Conservation (phyloP, 2,329 filamentous ascomycete species). For the Aspergillus luchuensis region DNA sequence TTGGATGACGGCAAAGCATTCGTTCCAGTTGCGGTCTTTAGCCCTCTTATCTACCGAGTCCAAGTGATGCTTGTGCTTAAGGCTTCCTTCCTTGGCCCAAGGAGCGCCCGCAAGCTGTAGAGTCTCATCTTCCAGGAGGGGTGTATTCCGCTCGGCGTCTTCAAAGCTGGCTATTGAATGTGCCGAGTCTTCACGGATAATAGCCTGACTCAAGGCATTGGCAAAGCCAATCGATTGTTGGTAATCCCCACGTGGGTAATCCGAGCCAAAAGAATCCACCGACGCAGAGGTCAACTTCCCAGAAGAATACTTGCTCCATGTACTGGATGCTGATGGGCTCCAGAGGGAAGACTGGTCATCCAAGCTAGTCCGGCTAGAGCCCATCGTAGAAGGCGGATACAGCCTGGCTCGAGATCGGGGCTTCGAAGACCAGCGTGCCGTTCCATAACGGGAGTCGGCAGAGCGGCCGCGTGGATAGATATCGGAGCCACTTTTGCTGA, state of each 20-base stretch:
- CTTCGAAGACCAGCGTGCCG: constrained; percentile 79
- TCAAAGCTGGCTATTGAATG: constrained; percentile 57
- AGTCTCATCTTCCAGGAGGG: constrained; percentile 86
- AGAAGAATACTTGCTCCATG: constrained; percentile 91
- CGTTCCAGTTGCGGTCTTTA: constrained; percentile 91
- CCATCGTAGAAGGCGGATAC: constrained; percentile 76
- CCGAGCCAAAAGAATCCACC: constrained; percentile 83
- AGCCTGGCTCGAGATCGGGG: constrained; percentile 77
- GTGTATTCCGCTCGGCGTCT: constrained; percentile 61
- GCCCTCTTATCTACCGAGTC: constrained; percentile 88
- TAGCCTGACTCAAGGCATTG: constrained; percentile 92
- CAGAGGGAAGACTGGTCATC: constrained; percentile 88
- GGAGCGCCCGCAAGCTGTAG: constrained; percentile 91
- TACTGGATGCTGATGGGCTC: constrained; percentile 89
- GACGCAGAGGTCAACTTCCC: constrained; percentile 90
- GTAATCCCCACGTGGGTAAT: constrained; percentile 75
- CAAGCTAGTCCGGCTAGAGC: constrained; percentile 89
- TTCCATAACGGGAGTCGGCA: constrained; percentile 63
- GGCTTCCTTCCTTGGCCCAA: constrained; percentile 95
- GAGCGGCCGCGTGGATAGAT: constrained; percentile 69
- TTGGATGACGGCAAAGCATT: constrained; percentile 94
- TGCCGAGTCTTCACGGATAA: constrained; percentile 76
- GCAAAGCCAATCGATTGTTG: constrained; percentile 97
- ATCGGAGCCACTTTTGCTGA: constrained; percentile 92
- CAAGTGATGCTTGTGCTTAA: constrained; percentile 95